phyloP scores from a whole-genome alignment of 176 grass and related monocot genomes.

The Ampelocalamus luodianensis region DNA sequence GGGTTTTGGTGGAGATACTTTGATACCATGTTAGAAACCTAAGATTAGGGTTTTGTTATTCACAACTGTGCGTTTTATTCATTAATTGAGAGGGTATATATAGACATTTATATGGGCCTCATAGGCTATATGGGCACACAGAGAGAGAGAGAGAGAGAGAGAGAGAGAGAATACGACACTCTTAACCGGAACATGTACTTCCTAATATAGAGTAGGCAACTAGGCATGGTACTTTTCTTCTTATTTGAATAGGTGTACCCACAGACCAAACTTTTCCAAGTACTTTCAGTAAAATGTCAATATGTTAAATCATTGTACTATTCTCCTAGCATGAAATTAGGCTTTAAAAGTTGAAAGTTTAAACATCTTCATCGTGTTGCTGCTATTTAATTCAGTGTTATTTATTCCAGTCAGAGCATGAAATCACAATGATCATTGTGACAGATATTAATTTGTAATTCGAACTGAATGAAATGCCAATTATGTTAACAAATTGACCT shows the following conservation, averaged over 20 bases:
- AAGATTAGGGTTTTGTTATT: no score
- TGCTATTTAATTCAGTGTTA: neutral
- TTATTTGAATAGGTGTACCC: neutral
- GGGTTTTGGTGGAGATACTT: no score
- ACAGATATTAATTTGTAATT: neutral
- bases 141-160: no score
- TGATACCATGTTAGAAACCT: no score
- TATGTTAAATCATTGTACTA: neutral
- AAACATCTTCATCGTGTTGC: neutral
- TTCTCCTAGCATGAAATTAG: neutral
- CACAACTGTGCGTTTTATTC: no score
- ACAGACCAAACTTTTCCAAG: neutral
- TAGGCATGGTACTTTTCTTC: neutral
- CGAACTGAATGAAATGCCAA: neutral
- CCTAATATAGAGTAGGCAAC: neutral
- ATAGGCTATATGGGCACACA: no score
- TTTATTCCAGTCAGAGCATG: neutral
- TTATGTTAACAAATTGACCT: neutral
- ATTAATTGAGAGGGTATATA: no score
- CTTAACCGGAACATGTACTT: neutral
- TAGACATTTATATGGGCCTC: no score
- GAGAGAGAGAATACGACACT: no score
- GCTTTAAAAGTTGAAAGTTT: neutral
- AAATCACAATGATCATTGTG: neutral
- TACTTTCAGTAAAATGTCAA: conserved; percentile 7